Evolutionary conservation across 2,329 filamentous ascomycete species (phyloP), one percentile per base, ranked within the genome.

Genomic region (Ophiostoma himal-ulmi): DNA sequence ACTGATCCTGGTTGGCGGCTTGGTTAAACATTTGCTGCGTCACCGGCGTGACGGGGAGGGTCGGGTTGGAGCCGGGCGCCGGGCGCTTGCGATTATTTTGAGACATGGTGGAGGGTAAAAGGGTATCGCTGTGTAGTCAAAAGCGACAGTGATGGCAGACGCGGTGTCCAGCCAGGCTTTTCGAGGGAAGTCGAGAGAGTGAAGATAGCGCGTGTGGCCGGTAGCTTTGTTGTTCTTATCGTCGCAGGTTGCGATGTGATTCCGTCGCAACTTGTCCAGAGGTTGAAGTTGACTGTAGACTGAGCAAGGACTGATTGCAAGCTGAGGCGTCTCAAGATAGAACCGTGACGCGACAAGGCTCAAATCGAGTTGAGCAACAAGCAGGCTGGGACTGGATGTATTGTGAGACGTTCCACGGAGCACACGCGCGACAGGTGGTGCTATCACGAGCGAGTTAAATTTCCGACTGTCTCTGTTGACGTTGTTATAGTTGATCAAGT

Each of bases 1-100:
- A 79, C 76, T 82, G 81, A 72, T 82, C 85, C 73, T 81, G 77
- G 73, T 83, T 78, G 67, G 82, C 83, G 71, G 62, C 62, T 36
- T 82, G 39, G 36, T 26, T 62, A 20, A 67, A 80, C 72, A 85
- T 82, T 54, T 80, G 77, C 73, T 81, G 81, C 71, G 85, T 84
- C 76, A 85, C 80, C 74, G 82, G 82, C 54, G 83, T 82, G 68
- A 82, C 77, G 44, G 88, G 86, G 30, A 85, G 81, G 74, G 86
- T 81, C n/a, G 91, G 89, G 52, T 87, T 85, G 73, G 89, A 82
- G 77, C 90, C 91, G 70, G 91, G 89, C 66, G 91, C 91, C 75
- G 90, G 83, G 78, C 92, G 86, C 82, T 95, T 95, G 79, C 91
- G 81, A 26, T 84, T 78, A 73, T 86, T 86, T 65, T 81, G 79